phyloP scores from a whole-genome alignment of 2,329 filamentous ascomycete species.

The Cercospora janseana region DNA sequence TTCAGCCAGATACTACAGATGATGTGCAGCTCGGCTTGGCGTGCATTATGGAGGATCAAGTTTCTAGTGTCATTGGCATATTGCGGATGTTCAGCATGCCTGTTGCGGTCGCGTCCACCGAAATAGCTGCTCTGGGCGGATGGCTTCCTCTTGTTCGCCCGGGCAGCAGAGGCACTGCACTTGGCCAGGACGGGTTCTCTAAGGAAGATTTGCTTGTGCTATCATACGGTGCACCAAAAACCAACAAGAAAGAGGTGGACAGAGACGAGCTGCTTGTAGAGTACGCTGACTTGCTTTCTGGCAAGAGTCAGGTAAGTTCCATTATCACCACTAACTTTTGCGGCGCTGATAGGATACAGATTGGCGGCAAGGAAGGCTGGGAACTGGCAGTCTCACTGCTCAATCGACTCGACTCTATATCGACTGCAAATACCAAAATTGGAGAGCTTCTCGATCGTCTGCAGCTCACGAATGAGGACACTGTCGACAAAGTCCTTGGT shows the following conservation, averaged over 20 bases:
- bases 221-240: slow-evolving; percentile 62
- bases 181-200: slow-evolving; percentile 63
- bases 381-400: slow-evolving; percentile 82
- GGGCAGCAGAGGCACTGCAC: slow-evolving; percentile 49
- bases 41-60: slow-evolving; percentile 77
- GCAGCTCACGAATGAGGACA: slow-evolving; percentile 65
- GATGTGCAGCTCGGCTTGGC: slow-evolving; percentile 78
- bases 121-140: slow-evolving; percentile 76
- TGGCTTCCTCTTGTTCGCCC: slow-evolving; percentile 68
- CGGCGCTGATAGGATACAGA: no score
- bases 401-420: slow-evolving; percentile 72
- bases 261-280: slow-evolving; percentile 74
- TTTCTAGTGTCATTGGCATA: slow-evolving; percentile 71
- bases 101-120: slow-evolving; percentile 72
- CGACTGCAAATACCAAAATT: slow-evolving; percentile 70
- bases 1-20: slow-evolving; percentile 73
- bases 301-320: slow-evolving; percentile 33
- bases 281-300: slow-evolving; percentile 67
- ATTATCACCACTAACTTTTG: slow-evolving; percentile 35
- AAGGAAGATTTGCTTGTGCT: slow-evolving; percentile 83
- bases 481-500: slow-evolving; percentile 77
- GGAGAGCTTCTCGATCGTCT: slow-evolving; percentile 70
- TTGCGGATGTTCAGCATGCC: slow-evolving; percentile 78
- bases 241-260: slow-evolving; percentile 65
- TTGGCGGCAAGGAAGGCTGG: slow-evolving; percentile 65